Conservation (phyloP, 768 basidiomycete species). For the Xerocomellus amylosporus region DNA sequence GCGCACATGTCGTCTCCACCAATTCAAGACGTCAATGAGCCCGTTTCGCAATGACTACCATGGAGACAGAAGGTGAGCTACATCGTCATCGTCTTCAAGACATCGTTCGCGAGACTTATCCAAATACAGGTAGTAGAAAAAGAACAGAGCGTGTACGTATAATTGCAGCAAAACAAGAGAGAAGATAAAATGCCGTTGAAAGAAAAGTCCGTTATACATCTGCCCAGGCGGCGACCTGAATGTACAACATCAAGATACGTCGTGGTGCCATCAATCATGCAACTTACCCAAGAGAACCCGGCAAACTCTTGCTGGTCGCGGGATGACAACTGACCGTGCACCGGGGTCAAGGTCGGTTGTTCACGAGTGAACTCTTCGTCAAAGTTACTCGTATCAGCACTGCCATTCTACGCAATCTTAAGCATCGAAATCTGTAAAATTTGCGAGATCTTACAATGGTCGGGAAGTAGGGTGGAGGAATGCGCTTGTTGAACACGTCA, state of each 20-base stretch:
- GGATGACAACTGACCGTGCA: slow-evolving; percentile 87
- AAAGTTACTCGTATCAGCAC: slow-evolving; percentile 89
- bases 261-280: neutral
- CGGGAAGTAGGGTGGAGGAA: slow-evolving; percentile 97
- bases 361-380: slow-evolving; percentile 97
- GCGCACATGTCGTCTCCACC: slow-evolving; percentile 55
- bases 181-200: slow-evolving; percentile 26
- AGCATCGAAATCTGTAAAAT: slow-evolving; percentile 5
- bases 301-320: slow-evolving; percentile 95
- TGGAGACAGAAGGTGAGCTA: slow-evolving; percentile 17
- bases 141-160: slow-evolving; percentile 28
- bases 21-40: slow-evolving; percentile 26
- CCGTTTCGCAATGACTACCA: slow-evolving; percentile 2
- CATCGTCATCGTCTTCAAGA: slow-evolving; percentile 19
- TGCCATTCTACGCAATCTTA: slow-evolving; percentile 57
- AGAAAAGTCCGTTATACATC: slow-evolving; percentile 41
- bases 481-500: slow-evolving; percentile 95
- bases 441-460: slow-evolving; percentile 67
- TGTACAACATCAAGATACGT: neutral
- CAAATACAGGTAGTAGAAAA: slow-evolving; percentile 36
- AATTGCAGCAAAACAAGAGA: slow-evolving; percentile 34
- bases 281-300: slow-evolving; percentile 88
- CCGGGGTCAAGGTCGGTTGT: slow-evolving; percentile 95
- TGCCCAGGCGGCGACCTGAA: slow-evolving; percentile 52
- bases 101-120: slow-evolving; percentile 35